A percentile compares a stretch with the other conserved stretches of the same genome.
Evolutionary conservation across 306 rosid genomes (phyloP).

Genomic region (Coriaria nepalensis): DNA sequence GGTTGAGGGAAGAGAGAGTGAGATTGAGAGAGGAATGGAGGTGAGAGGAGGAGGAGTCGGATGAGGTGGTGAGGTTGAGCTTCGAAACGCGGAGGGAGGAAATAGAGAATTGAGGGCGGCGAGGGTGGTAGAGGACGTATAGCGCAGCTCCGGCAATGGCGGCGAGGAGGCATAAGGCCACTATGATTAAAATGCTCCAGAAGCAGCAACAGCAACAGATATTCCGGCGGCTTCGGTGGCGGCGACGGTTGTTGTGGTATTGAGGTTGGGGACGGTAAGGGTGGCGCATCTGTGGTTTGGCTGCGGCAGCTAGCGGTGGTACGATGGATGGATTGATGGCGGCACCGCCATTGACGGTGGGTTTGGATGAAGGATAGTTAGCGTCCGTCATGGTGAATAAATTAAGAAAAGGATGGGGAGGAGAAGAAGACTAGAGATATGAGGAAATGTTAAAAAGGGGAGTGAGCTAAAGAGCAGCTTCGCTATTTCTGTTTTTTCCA

Average conservation of each 20-base stretch:
- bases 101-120: slow-evolving; percentile 74
- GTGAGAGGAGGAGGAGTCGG: slow-evolving; percentile 60
- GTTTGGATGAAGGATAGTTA: no score
- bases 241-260: slow-evolving; percentile 35
- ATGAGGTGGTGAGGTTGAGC: slow-evolving; percentile 55
- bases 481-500: no score
- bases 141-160: slow-evolving; percentile 67
- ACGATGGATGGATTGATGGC: no score
- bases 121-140: slow-evolving; percentile 81
- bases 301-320: no score
- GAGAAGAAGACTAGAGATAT: no score
- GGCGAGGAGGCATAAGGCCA: slow-evolving; percentile 41
- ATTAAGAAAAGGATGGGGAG: no score
- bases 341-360: slow-evolving; percentile 5
- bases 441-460: no score
- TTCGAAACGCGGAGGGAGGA: slow-evolving; percentile 65
- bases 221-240: slow-evolving; percentile 45
- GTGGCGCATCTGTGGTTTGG: slow-evolving; percentile 46
- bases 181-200: slow-evolving; percentile 59
- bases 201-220: slow-evolving; percentile 91
- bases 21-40: slow-evolving; percentile 58
- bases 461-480: no score
- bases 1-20: slow-evolving; percentile 60
- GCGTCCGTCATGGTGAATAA: no score
- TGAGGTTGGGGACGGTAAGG: slow-evolving; percentile 60